Percentiles rank a stretch among this genome's conserved stretches.
phyloP scores from a whole-genome alignment of 805 yeast species.

The Hanseniaspora valbyensis region DNA sequence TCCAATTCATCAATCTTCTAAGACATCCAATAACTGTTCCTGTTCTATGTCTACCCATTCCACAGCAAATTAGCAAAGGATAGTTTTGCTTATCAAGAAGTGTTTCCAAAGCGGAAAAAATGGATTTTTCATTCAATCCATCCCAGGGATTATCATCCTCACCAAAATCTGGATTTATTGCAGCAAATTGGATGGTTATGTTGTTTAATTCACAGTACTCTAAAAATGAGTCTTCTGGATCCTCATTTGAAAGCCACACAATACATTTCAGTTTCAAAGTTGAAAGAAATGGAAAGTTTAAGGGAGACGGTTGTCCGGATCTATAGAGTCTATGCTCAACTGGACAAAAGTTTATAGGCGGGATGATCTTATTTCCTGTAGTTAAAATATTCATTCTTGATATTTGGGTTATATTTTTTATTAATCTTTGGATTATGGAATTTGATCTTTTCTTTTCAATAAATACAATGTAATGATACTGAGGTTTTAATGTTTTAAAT shows the following conservation, averaged over 20 bases:
- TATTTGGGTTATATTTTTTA: neutral
- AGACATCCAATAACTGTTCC: conserved; percentile 95
- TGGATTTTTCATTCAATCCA: conserved; percentile 73
- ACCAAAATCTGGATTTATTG: conserved; percentile 66
- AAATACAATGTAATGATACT: too few relatives aligned
- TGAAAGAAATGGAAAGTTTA: conserved; percentile 74
- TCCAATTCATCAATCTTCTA: conserved; percentile 93
- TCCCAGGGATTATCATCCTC: conserved; percentile 85
- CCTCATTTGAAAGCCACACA: conserved; percentile 91
- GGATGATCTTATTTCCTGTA: conserved; percentile 63
- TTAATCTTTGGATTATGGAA: too few relatives aligned
- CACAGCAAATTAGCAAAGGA: conserved; percentile 87
- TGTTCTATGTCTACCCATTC: conserved; percentile 96
- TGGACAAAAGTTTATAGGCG: conserved; percentile 91
- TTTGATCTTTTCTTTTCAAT: too few relatives aligned
- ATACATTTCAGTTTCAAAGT: conserved; percentile 67
- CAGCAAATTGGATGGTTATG: conserved; percentile 72
- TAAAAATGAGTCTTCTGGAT: conserved; percentile 78
- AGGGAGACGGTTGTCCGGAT: conserved; percentile 90
- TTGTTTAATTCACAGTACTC: conserved; percentile 66
- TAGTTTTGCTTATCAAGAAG: conserved; percentile 63
- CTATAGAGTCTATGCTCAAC: conserved; percentile 80
- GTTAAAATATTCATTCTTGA: conserved; percentile 5
- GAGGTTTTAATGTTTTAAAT: too few relatives aligned
- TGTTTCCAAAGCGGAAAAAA: conserved; percentile 64